Evolutionary conservation across 148 eudicot species (phyloP), one percentile per base, ranked within the genome.

Genomic region (Rhododendron kiyosumense): DNA sequence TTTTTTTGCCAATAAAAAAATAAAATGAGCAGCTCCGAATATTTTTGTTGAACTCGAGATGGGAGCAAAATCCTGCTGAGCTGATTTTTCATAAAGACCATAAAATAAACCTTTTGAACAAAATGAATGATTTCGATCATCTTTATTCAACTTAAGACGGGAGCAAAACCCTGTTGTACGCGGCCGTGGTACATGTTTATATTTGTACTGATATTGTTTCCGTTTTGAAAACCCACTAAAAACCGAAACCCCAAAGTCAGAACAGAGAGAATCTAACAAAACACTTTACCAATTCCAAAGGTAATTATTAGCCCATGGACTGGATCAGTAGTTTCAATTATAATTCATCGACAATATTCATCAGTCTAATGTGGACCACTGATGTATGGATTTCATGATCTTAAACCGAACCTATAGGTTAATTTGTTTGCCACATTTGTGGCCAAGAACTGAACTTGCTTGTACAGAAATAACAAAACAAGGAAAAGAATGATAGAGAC

Each of bases 401-500:
- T 41, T 41, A 41, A 41, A 41, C 45, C 45, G 45, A 41, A 41
- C 45, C 71, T 48, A 22, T 34, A 18, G 48, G 36, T 14, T 52
- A 52, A 52, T 54, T 3, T 81, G 71, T 81, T 81, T 34, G 84
- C 84, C 84, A 81, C 71, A 20, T 34, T 81, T 48, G 84, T 59
- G 12, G 84, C 71, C 84, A 57, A 11, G n/a, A 81, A n/a, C 20
- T 20, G n/a, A 81, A 12, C 20, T 20, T 59, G 20, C 3, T 10
- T 52, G 52, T 13, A 28, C 2, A 51, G 0, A 81, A 15, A 15
- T 34, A 32, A 20, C 48, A 78, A 41, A 78, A 43, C 46, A 20
- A 7, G 43, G 46, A 54, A 34, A 81, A 17, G 61, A 81, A 54
- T 32, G 48, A 22, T 36, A 7, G 69, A 65, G 46, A 81, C 71